phyloP scores from a whole-genome alignment of 2,329 filamentous ascomycete species.

The Talaromyces verruculosus region DNA sequence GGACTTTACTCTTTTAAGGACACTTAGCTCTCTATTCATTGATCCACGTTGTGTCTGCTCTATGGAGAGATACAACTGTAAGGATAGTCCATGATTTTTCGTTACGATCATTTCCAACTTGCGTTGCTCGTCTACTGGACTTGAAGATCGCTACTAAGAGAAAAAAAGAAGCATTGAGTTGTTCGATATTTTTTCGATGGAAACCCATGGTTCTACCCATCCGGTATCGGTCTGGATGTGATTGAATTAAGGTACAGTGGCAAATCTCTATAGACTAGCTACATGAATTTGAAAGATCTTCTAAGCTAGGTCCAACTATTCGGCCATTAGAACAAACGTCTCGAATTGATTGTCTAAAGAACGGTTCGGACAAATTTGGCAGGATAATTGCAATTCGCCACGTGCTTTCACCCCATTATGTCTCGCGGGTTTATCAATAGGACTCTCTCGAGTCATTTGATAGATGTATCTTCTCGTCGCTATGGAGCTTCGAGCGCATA shows the following conservation, averaged over 20 bases:
- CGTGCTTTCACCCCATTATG: background rate
- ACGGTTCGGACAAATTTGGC: background rate
- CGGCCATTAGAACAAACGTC: background rate
- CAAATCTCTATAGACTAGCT: background rate
- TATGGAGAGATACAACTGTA: background rate
- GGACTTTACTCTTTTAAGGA: background rate
- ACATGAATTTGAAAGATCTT: background rate
- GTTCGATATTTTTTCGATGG: background rate
- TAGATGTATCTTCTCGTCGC: background rate
- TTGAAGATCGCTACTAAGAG: background rate
- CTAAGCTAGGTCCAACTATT: background rate
- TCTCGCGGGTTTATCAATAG: background rate
- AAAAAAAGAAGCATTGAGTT: background rate
- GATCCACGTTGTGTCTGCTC: background rate
- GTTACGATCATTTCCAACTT: background rate
- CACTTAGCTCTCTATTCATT: background rate
- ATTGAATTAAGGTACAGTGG: constrained; percentile 14
- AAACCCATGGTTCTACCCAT: background rate
- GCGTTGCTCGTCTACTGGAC: background rate
- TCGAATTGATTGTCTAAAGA: background rate
- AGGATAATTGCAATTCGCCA: background rate
- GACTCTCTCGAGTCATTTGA: background rate
- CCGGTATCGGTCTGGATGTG: constrained; percentile 12
- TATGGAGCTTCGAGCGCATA: background rate
- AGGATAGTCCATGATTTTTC: background rate